A percentile compares a stretch with the other conserved stretches of the same genome.
phyloP scores from a whole-genome alignment of 108 stramenopile species.

The Phaeodactylum tricornutum region DNA sequence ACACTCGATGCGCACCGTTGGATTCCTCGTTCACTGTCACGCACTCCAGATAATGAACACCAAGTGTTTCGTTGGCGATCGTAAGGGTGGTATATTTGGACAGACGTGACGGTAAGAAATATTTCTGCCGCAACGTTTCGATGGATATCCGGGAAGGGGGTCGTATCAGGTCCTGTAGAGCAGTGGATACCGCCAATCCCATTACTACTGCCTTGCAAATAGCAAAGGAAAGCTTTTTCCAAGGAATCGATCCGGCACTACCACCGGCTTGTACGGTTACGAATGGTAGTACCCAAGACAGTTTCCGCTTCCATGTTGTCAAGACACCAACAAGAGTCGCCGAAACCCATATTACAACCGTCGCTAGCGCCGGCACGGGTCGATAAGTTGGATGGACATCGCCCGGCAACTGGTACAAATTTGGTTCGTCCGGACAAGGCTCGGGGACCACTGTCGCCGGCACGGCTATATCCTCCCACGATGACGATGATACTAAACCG shows the following conservation, averaged over 20 bases:
- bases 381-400: constrained; percentile 34
- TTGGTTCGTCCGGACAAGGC: constrained; percentile 33
- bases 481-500: too few relatives aligned
- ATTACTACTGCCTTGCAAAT: constrained; percentile 11
- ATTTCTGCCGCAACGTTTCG: constrained; percentile 24
- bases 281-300: constrained; percentile 10
- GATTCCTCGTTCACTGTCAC: neutral
- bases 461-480: too few relatives aligned
- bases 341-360: constrained; percentile 11
- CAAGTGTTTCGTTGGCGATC: constrained; percentile 14
- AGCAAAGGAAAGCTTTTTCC: constrained; percentile 2
- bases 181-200: constrained; percentile 8
- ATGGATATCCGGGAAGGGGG: constrained; percentile 52
- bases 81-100: constrained; percentile 24
- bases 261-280: neutral
- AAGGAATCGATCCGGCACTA: neutral
- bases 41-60: constrained; percentile 38
- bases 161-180: constrained; percentile 43
- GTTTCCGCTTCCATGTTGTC: constrained; percentile 11
- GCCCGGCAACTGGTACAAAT: constrained; percentile 47
- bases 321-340: constrained; percentile 15
- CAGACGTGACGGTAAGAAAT: constrained; percentile 40
- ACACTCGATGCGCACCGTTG: constrained; percentile 19
- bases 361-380: constrained; percentile 24
- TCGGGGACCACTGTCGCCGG: constrained; percentile 4